Base-by-base conservation (phyloP, 2,329 filamentous ascomycete genomes). In the Proliferodiscus dingleyae region DNA sequence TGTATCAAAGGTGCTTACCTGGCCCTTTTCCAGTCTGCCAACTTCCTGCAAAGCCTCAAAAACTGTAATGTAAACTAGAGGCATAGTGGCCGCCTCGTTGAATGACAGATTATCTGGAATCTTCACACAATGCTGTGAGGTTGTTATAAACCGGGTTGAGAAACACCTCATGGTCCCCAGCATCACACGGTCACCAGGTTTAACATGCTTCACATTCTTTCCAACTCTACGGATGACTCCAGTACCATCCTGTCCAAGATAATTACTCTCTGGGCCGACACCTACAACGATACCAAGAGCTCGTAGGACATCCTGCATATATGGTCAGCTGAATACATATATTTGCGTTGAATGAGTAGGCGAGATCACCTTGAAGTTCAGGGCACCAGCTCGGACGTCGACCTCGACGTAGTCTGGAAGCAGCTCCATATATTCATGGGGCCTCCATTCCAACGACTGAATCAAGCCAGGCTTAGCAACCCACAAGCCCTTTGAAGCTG, bases 61-160 rank as follows among this genome's bases (percentile, higher is more conserved):
- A 2, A 53, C 53, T 7, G 53, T 56, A 16, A 38, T 37, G 24
- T 38, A 56, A 7, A 48, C 41, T 11, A 50, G 32, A 5, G 52
- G 50, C 1, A 57, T 21, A 6, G 51, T 41, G 2, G 55, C 43
- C 11, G 51, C 52, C 18, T 26, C 33, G 32, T 53, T 46, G 21
- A 54, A 53, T 9, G 33, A 24, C 41, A 53, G 41, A 15, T 41
- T 21, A 22, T 48, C 37, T 3, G 51, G 41, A 16, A 54, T 43
- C 9, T 36, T 37, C 28, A 26, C 16, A 47, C 60, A 7, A 58
- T 45, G 2, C 3, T 66, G 64, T 0, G 58, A 66, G 47, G 66
- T 66, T 15, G 36, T 37, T 2, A 19, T 10, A 8, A 33, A 36
- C 19, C 23, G 22, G n/a, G 30, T 34, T n/a, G 21, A 37, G 33